Base-by-base conservation (phyloP, 345 rosid species). In the Aurinia saxatilis region DNA sequence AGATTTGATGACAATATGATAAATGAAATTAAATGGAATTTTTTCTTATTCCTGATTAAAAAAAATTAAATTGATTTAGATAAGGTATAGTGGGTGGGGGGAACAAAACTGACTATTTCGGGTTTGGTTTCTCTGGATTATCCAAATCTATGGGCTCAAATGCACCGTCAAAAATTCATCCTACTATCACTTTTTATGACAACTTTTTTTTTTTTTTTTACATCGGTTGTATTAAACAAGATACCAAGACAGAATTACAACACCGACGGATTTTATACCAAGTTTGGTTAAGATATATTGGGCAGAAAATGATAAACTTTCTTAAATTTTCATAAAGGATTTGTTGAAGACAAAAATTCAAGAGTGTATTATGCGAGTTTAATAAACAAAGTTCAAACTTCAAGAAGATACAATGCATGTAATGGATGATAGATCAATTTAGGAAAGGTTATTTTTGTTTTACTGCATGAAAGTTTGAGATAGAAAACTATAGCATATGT, bases 1-100 rank as follows among this genome's bases (percentile, higher is more conserved):
- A 52, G 61, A 68, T 68, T 68, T 68, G 39, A 44, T 68, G 39
- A 51, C 67, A 42, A 51, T 42, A 42, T 42, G 53, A 59, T 42
- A 34, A 50, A n/a, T 31, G 14, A 57, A 67, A 67, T 13, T 31
- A n/a, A 12, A 52, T 31, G 7, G 8, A 12, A 13, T 19, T 21
- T 13, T 1, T 19, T 7, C 59, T 27, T 27, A 18, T 41, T 56
- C 33, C 23, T 12, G 6, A 46, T 16, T 14, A 57, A 47, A 8
- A 34, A 1, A 8, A 19, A 5, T 2, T 29, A 16, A 49, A 48
- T 14, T 39, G 13, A 11, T 7, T 11, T 11, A 46, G 72, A 57
- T 67, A 49, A 19, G 16, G 18, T 57, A 54, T 45, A 27, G 17
- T 51, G 47, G 60, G 33, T 60, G 29, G 5, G 67, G n/a, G 67